Conservation (phyloP, 2,329 filamentous ascomycete genomes). For the Ophiobolus disseminans region DNA sequence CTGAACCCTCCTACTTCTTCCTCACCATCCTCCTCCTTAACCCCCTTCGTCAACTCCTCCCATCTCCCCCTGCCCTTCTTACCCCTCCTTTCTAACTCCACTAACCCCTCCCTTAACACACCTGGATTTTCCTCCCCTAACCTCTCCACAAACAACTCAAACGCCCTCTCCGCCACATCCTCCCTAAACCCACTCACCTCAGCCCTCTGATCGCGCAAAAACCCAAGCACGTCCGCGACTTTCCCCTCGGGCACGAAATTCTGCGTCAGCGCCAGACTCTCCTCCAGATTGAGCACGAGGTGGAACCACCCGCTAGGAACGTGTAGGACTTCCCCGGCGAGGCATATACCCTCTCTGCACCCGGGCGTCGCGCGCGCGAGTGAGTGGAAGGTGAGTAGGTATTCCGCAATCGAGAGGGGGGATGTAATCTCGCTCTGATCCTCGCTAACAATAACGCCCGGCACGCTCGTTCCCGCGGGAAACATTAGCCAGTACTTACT, state of each 20-base stretch:
- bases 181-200: constrained; percentile 87
- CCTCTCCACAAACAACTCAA: constrained; percentile 74
- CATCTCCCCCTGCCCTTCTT: constrained; percentile 77
- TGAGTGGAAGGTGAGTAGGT: constrained; percentile 87
- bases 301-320: constrained; percentile 98
- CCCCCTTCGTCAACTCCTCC: constrained; percentile 75
- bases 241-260: constrained; percentile 87
- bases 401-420: constrained; percentile 95
- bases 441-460: constrained; percentile 86
- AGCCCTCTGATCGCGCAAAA: constrained; percentile 80
- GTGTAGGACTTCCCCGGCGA: constrained; percentile 84
- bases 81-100: constrained; percentile 69
- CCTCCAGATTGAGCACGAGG: constrained; percentile 86
- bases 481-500: constrained; percentile 99
- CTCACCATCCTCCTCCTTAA: constrained; percentile 60
- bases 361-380: constrained; percentile 78
- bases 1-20: constrained; percentile 60
- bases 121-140: constrained; percentile 70
- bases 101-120: constrained; percentile 67
- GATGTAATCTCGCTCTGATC: constrained; percentile 94
- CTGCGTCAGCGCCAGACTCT: constrained; percentile 87
- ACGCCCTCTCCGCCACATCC: constrained; percentile 71
- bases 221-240: constrained; percentile 76
- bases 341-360: constrained; percentile 85
- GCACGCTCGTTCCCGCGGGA: constrained; percentile 69